phyloP scores from a whole-genome alignment of 1,139 yeast genomes.

The Blastobotrys elegans region DNA sequence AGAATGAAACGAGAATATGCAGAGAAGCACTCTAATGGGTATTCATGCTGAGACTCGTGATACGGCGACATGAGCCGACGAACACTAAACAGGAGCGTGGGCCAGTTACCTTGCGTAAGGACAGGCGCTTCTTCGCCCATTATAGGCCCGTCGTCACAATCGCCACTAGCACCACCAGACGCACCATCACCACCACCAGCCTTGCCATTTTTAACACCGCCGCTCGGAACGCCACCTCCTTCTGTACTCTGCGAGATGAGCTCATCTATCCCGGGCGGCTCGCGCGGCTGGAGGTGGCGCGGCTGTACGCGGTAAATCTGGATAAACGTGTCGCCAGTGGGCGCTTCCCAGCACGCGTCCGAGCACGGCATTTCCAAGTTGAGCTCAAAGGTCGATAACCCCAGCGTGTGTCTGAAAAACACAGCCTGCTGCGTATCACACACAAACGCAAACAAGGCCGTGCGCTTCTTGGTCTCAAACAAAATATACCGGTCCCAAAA shows the following conservation, averaged over 20 bases:
- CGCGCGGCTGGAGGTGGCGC: constrained; percentile 27
- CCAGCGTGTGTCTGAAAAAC: constrained; percentile 27
- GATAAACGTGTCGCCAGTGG: constrained; percentile 28
- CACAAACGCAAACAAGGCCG: constrained; percentile 34
- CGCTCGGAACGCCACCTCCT: neutral
- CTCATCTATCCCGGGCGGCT: constrained; percentile 18
- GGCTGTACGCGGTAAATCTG: constrained; percentile 35
- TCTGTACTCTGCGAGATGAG: neutral
- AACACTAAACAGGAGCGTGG: constrained; percentile 38
- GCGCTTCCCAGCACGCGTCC: constrained; percentile 41
- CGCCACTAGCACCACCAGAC: neutral
- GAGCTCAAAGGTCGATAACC: constrained; percentile 37
- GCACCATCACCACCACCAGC: constrained; percentile 4
- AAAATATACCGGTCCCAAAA: constrained; percentile 34
- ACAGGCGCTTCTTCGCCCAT: constrained; percentile 14
- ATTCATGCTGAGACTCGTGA: constrained; percentile 35
- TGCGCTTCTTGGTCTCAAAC: constrained; percentile 33
- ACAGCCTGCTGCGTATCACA: constrained; percentile 35
- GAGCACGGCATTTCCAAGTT: constrained; percentile 41
- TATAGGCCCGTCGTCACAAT: constrained; percentile 2
- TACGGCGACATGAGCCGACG: constrained; percentile 38
- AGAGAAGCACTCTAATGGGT: constrained; percentile 38
- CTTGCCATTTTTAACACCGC: neutral
- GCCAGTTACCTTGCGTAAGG: constrained; percentile 36
- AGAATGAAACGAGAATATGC: constrained; percentile 39